A percentile compares a stretch with the other conserved stretches of the same genome.
Conservation (phyloP, 768 basidiomycete genomes). For the Termitomyces sp. region DNA sequence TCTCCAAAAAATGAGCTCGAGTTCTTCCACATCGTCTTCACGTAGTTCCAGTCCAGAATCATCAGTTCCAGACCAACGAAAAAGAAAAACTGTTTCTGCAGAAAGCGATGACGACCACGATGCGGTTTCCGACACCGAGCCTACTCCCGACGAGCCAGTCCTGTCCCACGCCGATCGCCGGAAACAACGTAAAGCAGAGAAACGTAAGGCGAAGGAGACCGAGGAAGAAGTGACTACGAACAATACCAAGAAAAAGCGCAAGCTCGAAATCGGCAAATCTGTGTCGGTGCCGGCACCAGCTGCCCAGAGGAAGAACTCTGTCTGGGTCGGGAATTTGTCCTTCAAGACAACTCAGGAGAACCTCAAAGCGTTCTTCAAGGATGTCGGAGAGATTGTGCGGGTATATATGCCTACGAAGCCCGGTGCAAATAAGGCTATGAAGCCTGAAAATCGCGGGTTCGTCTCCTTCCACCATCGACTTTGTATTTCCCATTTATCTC, state of each 20-base stretch:
- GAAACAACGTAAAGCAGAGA: slow-evolving; percentile 47
- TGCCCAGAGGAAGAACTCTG: slow-evolving; percentile 70
- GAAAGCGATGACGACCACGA: slow-evolving; percentile 16
- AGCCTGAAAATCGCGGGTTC: slow-evolving; percentile 75
- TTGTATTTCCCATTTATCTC: background rate
- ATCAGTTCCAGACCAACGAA: slow-evolving; percentile 21
- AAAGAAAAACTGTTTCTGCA: slow-evolving; percentile 19
- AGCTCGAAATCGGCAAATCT: slow-evolving; percentile 33
- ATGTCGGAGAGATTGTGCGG: slow-evolving; percentile 68
- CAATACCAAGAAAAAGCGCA: slow-evolving; percentile 38
- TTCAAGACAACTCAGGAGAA: slow-evolving; percentile 81
- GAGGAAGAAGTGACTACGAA: slow-evolving; percentile 13
- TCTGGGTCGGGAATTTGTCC: slow-evolving; percentile 94
- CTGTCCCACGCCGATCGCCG: slow-evolving; percentile 76
- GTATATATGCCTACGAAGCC: slow-evolving; percentile 83
- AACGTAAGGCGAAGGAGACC: slow-evolving; percentile 19
- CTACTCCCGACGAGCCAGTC: slow-evolving; percentile 34
- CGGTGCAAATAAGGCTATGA: slow-evolving; percentile 36
- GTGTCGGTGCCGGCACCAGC: slow-evolving; percentile 21
- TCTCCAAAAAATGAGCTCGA: slow-evolving; percentile 20
- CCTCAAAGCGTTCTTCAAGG: slow-evolving; percentile 67
- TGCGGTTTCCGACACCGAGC: slow-evolving; percentile 15
- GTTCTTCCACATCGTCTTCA: slow-evolving; percentile 32
- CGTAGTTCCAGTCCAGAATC: slow-evolving; percentile 25
- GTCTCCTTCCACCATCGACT: background rate